Base-by-base conservation (phyloP, 495 filamentous ascomycete genomes). In the Letharia lupina region DNA sequence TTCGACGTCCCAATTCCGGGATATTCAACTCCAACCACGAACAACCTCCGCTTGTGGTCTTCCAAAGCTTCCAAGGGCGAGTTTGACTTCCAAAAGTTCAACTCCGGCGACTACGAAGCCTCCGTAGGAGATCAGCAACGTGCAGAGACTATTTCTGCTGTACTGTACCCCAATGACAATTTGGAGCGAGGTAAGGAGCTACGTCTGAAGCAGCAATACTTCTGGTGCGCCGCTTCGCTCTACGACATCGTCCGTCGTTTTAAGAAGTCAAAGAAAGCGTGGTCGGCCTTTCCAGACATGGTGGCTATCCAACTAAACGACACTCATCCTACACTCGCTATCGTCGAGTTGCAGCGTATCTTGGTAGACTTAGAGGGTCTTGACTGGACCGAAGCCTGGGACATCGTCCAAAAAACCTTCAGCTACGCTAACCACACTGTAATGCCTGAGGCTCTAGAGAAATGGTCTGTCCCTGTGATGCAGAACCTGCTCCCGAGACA, bases 41-140 rank as follows among this genome's bases (percentile, higher is more conserved):
- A 98, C 79, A 98, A 98, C 77, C 81, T 98, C 71, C 87, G 94
- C 23, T 79, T 98, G 39, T 98, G 94, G 94, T 96, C 91, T 20
- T 96, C 91, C 79, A 96, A 97, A 78, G 94, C 94, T 61, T 90
- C 91, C 60, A 92, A 90, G 71, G 94, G 95, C 62, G 94, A 98
- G 76, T 98, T 98, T 68, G 93, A 98, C 77, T 98, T 98, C 82
- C 93, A 96, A 71, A 98, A 97, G 74, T 98, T 98, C 87, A 98
- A 98, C 77, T 91, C 87, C 37, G 94, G 94, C 47, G 93, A 98
- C 67, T 98, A 98, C 75, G 94, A 98, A 75, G 94, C 88, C 77
- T 94, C 94, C 39, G 95, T 98, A 31, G 90, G 89, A 13, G 95
- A 98, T 72, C 91, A 97, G 74, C 94, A 98, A 76, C 86, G 87